A percentile compares a stretch with the other conserved stretches of the same genome.
These are phyloP conservation scores for Beauveria asiatica DNA, from an alignment of 2,329 filamentous ascomycete species.

Conservation along the genomic window DNA sequence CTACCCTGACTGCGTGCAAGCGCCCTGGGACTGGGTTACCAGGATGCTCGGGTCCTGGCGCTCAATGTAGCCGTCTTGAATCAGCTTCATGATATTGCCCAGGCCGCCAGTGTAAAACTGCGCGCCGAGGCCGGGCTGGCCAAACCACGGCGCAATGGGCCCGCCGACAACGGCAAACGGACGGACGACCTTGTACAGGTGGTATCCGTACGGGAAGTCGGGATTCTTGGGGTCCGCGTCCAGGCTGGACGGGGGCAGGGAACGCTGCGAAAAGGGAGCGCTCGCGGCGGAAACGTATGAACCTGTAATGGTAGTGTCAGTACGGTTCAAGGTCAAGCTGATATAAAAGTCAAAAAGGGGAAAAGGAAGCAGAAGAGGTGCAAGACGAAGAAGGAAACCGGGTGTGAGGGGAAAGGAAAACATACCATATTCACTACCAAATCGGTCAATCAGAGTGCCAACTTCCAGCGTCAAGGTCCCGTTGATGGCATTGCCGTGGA, in stretches of 20 bases:
- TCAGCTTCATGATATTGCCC: conserved; percentile 22
- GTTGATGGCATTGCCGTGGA: conserved; percentile 26
- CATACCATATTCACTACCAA: conserved; percentile 35
- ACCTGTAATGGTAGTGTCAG: conserved; percentile 10
- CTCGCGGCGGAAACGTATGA: conserved; percentile 33
- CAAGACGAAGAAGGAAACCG: no score
- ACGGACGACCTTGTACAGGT: conserved; percentile 36
- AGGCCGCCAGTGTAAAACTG: conserved; percentile 23
- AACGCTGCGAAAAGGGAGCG: conserved; percentile 37
- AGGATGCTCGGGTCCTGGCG: conserved; percentile 18
- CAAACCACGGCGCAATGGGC: conserved; percentile 41
- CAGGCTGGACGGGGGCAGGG: conserved; percentile 38
- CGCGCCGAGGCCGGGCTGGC: conserved; percentile 38
- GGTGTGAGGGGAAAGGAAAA: no score
- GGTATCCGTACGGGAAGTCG: conserved; percentile 38
- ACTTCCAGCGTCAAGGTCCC: conserved; percentile 30
- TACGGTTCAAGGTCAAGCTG: background rate
- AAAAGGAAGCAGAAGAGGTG: background rate
- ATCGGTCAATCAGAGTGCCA: conserved; percentile 38
- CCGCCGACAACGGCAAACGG: conserved; percentile 32
- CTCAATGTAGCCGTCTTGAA: conserved; percentile 25
- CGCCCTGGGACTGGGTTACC: background rate
- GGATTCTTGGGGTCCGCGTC: conserved; percentile 23
- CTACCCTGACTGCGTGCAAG: background rate
- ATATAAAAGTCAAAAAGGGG: background rate